Evolutionary conservation across 1,284 basidiomycete genomes (phyloP), one percentile per base, ranked within the genome.

Genomic region (Cryptococcus sp.): DNA sequence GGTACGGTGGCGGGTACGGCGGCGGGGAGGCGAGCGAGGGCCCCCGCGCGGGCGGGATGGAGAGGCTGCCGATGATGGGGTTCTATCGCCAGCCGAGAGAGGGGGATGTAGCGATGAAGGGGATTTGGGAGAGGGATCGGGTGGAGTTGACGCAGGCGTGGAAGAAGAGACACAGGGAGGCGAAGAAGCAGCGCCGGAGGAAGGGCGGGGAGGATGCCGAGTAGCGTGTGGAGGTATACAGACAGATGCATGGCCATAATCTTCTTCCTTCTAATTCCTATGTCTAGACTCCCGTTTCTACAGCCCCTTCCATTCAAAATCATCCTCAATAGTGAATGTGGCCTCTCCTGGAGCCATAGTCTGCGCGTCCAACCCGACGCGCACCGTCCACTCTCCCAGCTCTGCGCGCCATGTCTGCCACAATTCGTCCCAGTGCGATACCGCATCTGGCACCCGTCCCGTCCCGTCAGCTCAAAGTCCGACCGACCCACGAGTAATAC

Each of bases 91-190:
- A 62, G n/a, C 64, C 62, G 46, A 67, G 63, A 1, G 72, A 74
- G 44, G 68, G 59, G 2, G 71, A 73, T 45, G 70, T 68, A 33
- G 83, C 83, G 62, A 87, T 90, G 62, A 80, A 81, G 54, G 80
- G 80, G 65, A 77, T 81, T 44, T 93, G 90, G 90, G 86, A 90
- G 68, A 82, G 79, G 24, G 78, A 81, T 42, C 86, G 85, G 68
- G 80, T 80, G 1, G 84, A 86, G 53, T 76, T 91, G 70, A 92
- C 90, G 48, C 80, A 78, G 56, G 87, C 84, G 53, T 93, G 88
- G 87, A 92, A 91, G 78, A 83, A 84, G 65, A 77, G 87, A 39
- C 84, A 84, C 73, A 82, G 87, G 55, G 89, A 92, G 71, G 89
- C 88, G n/a, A 82, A 81, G 54, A 87, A 87, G 69, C 79, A 84